Percentiles rank a stretch among this genome's conserved stretches.
Conservation (phyloP, 768 basidiomycete species). For the Suillus occidentalis region DNA sequence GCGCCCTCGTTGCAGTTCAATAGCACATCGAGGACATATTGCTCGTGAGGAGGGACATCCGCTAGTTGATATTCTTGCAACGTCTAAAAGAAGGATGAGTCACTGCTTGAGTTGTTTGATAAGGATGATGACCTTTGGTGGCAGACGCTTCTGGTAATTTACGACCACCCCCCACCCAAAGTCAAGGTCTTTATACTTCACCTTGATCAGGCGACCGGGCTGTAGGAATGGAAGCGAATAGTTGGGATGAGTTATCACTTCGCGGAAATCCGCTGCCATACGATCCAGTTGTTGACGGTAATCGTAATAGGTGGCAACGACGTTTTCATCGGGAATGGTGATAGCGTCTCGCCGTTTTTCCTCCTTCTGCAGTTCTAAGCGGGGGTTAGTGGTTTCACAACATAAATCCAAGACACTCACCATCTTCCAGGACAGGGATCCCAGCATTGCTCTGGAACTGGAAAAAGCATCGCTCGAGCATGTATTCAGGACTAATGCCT, state of each 20-base stretch:
- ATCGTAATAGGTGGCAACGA: slow-evolving; percentile 89
- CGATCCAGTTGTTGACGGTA: slow-evolving; percentile 91
- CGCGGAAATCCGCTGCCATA: slow-evolving; percentile 83
- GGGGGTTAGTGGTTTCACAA: slow-evolving; percentile 10
- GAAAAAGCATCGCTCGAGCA: slow-evolving; percentile 97
- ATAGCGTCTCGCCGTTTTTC: slow-evolving; percentile 66
- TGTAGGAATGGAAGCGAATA: slow-evolving; percentile 96
- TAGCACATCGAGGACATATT: slow-evolving; percentile 92
- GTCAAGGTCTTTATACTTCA: slow-evolving; percentile 83
- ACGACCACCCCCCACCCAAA: slow-evolving; percentile 97
- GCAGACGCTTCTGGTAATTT: slow-evolving; percentile 84
- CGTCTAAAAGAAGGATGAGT: slow-evolving; percentile 40
- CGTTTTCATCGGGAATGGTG: slow-evolving; percentile 79
- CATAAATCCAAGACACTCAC: slow-evolving; percentile 42
- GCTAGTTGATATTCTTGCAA: slow-evolving; percentile 59
- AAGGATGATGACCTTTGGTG: slow-evolving; percentile 61
- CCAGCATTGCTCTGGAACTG: slow-evolving; percentile 95
- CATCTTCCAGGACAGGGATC: slow-evolving; percentile 82
- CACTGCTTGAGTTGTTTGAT: background rate
- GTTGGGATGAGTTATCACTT: slow-evolving; percentile 92
- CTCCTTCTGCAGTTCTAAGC: slow-evolving; percentile 68
- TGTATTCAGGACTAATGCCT: slow-evolving; percentile 96
- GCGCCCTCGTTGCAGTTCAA: slow-evolving; percentile 74
- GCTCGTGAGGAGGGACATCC: slow-evolving; percentile 82
- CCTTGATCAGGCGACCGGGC: slow-evolving; percentile 86